Percentiles rank a stretch among this genome's conserved stretches.
Evolutionary conservation across 1,284 basidiomycete genomes (phyloP).

Genomic region (Phellopilus nigrolimitatus): DNA sequence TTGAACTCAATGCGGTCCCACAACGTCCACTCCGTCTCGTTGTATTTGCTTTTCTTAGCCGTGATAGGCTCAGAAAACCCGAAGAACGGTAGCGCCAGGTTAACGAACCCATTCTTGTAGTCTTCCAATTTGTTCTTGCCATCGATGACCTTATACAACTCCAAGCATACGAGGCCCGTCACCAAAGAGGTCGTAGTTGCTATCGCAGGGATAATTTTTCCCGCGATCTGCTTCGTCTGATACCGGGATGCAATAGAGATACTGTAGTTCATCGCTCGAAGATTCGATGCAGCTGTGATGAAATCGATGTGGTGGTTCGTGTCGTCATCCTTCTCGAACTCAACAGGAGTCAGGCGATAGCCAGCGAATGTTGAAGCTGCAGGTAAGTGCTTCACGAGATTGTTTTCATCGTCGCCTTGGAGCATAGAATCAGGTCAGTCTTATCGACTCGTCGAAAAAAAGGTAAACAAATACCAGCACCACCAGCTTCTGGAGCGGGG

Average conservation of each 20-base stretch:
- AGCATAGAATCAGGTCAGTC: constrained; percentile 12
- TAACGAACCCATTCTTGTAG: constrained; percentile 99
- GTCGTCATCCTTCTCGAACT: constrained; percentile 99
- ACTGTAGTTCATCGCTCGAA: constrained; percentile 94
- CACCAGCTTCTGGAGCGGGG: constrained; percentile 56
- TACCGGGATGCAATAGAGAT: constrained; percentile 89
- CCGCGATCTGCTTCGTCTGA: constrained; percentile 97
- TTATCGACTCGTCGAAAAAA: background rate
- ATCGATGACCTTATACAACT: constrained; percentile 99
- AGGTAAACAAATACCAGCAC: constrained; percentile 26
- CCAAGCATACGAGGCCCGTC: constrained; percentile 92
- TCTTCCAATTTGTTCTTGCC: constrained; percentile 89
- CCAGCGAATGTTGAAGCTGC: constrained; percentile 87
- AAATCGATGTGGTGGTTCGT: constrained; percentile 99
- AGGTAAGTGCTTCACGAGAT: constrained; percentile 69
- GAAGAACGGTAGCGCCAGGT: constrained; percentile 97
- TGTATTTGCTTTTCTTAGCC: constrained; percentile 88
- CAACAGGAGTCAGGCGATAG: constrained; percentile 90
- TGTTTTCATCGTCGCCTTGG: constrained; percentile 53
- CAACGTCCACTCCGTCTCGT: constrained; percentile 89
- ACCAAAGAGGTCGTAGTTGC: constrained; percentile 97
- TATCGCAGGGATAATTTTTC: constrained; percentile 99
- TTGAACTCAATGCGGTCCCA: constrained; percentile 98
- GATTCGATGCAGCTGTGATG: constrained; percentile 96
- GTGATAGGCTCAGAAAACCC: constrained; percentile 98